Evolutionary conservation across 805 yeast genomes (phyloP).

Genomic region (Maudiozyma serrabonitensis): DNA sequence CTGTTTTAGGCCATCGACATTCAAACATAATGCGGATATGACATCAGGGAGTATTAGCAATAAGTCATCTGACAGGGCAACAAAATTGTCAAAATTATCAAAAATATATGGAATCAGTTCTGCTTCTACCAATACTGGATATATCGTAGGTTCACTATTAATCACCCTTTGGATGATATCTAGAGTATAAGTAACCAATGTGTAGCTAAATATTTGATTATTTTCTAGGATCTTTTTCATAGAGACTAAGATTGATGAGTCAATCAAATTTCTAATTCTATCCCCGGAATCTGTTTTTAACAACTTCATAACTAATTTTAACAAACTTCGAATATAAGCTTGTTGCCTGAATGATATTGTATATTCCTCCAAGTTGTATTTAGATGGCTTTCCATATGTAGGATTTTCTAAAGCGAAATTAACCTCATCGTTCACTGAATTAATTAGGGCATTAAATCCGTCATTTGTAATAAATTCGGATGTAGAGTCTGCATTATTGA

Average conservation of each 20-base stretch:
- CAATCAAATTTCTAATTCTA: constrained; percentile 73
- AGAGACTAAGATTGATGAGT: constrained; percentile 62
- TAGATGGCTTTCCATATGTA: constrained; percentile 47
- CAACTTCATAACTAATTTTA: constrained; percentile 55
- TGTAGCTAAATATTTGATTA: constrained; percentile 56
- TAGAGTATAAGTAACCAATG: constrained; percentile 49
- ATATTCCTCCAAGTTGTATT: constrained; percentile 40
- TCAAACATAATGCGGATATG: constrained; percentile 75
- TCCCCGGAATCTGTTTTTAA: constrained; percentile 74
- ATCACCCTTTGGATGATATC: constrained; percentile 61
- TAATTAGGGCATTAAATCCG: constrained; percentile 58
- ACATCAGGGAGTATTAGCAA: constrained; percentile 58
- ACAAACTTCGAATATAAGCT: constrained; percentile 44
- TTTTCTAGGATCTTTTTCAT: constrained; percentile 49
- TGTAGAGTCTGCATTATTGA: constrained; percentile 40
- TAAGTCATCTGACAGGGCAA: constrained; percentile 51
- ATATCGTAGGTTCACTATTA: constrained; percentile 88
- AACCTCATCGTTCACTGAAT: constrained; percentile 53
- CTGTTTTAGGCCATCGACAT: constrained; percentile 55
- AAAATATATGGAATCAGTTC: constrained; percentile 58
- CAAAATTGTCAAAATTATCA: constrained; percentile 43
- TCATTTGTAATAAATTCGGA: constrained; percentile 53
- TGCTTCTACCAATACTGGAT: constrained; percentile 68
- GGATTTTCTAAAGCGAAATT: constrained; percentile 54
- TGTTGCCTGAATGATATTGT: constrained; percentile 51